Base-by-base conservation (phyloP, 208 protist genomes). In the Sergeia podlipaevii region DNA sequence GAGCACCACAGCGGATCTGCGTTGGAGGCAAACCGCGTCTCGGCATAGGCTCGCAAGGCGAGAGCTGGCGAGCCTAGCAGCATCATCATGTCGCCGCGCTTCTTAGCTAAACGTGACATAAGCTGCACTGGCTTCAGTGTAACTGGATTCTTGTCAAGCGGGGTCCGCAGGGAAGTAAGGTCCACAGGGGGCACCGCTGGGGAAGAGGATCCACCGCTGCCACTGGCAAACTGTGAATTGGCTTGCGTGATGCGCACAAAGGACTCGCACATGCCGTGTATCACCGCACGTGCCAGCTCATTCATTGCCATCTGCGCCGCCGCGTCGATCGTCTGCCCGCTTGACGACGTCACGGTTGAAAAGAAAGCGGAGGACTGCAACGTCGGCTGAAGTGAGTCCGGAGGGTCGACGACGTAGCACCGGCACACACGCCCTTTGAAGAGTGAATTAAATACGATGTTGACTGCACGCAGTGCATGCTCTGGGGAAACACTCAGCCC, bases 351-450 rank as follows among this genome's bases (percentile, higher is more conserved):
- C 43, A 7, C 23, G 10, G 49, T 10, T 20, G 18, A 23, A n/a
- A n/a, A n/a, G n/a, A n/a, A n/a, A 5, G 13, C 24, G n/a, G 29
- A 4, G 17, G 60, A 64, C 34, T 65, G 49, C 0, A 66, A 50
- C 13, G 51, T 43, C 27, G 53, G 33, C 5, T 66, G 47, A 2
- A 74, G 43, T 11, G 37, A 50, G 20, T 33, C 24, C 0, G 70
- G 52, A 0, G 79, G 69, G 46, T 83, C 74, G 7, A 91, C 66
- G 32, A 95, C 49, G 13, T 73, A 34, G 65, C 88, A 95, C 20
- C 85, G 81, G 30, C 88, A 91, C 15, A 79, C 78, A 28, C 65
- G 76, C 24, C 72, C 66, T 30, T 69, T 70, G 49, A 89, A 95
- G 24, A 80, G 74, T 1, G 67, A 49, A 24, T 66, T 46, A 39